A percentile compares a stretch with the other conserved stretches of the same genome.
Evolutionary conservation across 2,329 filamentous ascomycete genomes (phyloP).

Genomic region (Scleromitrula shiraiana): DNA sequence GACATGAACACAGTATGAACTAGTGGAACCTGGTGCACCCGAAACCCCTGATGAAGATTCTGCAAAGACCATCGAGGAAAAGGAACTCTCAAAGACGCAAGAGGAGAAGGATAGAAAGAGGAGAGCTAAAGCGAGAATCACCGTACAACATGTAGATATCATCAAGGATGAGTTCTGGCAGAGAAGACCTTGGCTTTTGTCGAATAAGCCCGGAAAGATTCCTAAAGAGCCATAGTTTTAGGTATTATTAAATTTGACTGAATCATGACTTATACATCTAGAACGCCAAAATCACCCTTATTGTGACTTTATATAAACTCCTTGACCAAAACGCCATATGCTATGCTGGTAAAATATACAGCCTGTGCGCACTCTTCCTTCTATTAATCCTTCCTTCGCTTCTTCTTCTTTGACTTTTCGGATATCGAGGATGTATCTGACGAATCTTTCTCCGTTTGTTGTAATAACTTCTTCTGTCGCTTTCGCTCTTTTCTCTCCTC

Average conservation of each 20-base stretch:
- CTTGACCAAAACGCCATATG: slow-evolving; percentile 23
- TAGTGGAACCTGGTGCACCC: slow-evolving; percentile 47
- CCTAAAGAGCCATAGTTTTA: slow-evolving; percentile 43
- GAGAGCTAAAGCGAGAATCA: slow-evolving; percentile 69
- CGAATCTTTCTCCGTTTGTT: slow-evolving; percentile 15
- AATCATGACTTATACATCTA: slow-evolving; percentile 10
- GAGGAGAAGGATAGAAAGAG: slow-evolving; percentile 75
- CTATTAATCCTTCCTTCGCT: slow-evolving; percentile 19
- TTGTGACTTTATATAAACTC: slow-evolving; percentile 11
- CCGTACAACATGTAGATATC: slow-evolving; percentile 82
- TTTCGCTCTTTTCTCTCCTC: slow-evolving; percentile 34
- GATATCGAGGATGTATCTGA: slow-evolving; percentile 16
- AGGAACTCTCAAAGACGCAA: slow-evolving; percentile 66
- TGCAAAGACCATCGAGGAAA: slow-evolving; percentile 40
- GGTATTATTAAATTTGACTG: slow-evolving; percentile 8
- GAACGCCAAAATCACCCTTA: slow-evolving; percentile 10
- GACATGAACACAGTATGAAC: slow-evolving; percentile 49
- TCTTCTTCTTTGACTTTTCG: slow-evolving; percentile 28
- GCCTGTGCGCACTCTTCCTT: background rate
- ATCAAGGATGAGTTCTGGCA: slow-evolving; percentile 96
- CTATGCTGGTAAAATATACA: slow-evolving; percentile 5
- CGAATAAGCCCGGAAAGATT: slow-evolving; percentile 63
- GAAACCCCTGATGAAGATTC: slow-evolving; percentile 40
- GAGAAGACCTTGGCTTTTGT: slow-evolving; percentile 73
- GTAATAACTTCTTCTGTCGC: slow-evolving; percentile 28